Base-by-base conservation (phyloP, 2,329 filamentous ascomycete species). In the Phoma sp. region DNA sequence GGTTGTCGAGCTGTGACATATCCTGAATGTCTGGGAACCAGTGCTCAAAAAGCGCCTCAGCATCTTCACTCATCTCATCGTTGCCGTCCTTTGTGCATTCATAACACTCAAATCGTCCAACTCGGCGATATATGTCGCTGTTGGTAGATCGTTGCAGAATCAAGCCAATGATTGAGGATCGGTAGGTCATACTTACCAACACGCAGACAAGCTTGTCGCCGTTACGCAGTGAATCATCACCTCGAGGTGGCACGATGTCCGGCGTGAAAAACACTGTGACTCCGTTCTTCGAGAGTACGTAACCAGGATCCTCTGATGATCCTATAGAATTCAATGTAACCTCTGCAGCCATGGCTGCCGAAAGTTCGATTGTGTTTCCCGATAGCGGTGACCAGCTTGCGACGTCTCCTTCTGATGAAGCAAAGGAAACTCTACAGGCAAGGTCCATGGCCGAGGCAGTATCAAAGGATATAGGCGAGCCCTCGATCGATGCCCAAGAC, bases 11-110 rank as follows among this genome's bases (percentile, higher is more conserved):
- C 30, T 70, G 64, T 13, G 65, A 70, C 70, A 74, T 74, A 37
- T 74, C 70, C 38, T 72, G 64, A 9, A 73, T 59, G 14, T 74
- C 67, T 0, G 71, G 70, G 36, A 73, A 74, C 71, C 71, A 74
- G 27, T 70, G 62, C 36, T 62, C 62, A 46, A 74, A 72, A 13
- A 74, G 56, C 5, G 68, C 55, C 47, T 74, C 71, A 6, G 70
- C 70, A 42, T 74, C 71, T 47, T 73, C 69, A 22, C 66, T 68
- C 59, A 73, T 72, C 11, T 66, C 65, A 18, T 62, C 63, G 4
- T 49, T 60, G 10, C 47, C 62, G 44, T 69, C 66, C 18, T 47
- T 57, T 18, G 65, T 61, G 32, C 70, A 73, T 27, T 73, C 71
- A 44, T 73, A 74, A 56, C 70, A 73, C 50, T 74, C 71, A 27